These are phyloP conservation scores for Cryphonectria nitschkei DNA, from an alignment of 2,329 filamentous ascomycete genomes.

Conservation along the genomic window DNA sequence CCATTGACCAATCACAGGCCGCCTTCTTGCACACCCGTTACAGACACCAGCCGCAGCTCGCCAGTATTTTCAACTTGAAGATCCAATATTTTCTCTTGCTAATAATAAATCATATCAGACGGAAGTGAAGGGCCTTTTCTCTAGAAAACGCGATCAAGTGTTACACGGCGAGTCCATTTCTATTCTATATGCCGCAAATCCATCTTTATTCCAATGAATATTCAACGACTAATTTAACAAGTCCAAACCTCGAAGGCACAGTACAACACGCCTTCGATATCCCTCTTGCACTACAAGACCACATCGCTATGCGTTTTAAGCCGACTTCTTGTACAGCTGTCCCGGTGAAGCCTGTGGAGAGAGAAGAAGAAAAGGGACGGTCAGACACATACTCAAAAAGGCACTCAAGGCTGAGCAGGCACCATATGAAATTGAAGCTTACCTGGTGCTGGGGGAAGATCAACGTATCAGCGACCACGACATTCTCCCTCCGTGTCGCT, in stretches of 20 bases:
- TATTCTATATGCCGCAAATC: neutral
- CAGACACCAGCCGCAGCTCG: neutral
- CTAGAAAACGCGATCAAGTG: too few relatives aligned
- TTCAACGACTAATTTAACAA: neutral
- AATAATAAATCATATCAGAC: too few relatives aligned
- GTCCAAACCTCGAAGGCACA: neutral
- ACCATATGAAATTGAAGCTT: conserved; percentile 36
- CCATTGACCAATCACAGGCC: neutral
- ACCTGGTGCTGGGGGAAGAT: conserved; percentile 92
- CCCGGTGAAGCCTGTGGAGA: conserved; percentile 23
- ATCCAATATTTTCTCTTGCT: neutral
- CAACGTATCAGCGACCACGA: conserved; percentile 85
- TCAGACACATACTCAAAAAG: conserved; percentile 11
- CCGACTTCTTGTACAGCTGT: conserved; percentile 26
- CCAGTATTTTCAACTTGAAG: neutral
- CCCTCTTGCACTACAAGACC: neutral
- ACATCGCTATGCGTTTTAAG: neutral
- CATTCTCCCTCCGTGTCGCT: conserved; percentile 83
- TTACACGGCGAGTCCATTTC: neutral
- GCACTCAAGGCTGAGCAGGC: too few relatives aligned
- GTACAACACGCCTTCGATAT: neutral
- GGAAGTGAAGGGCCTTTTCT: too few relatives aligned
- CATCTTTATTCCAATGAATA: neutral
- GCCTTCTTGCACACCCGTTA: neutral
- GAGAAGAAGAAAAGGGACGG: neutral